Conservation (phyloP, 2,329 filamentous ascomycete genomes). For the Paecilomyces variotii region DNA sequence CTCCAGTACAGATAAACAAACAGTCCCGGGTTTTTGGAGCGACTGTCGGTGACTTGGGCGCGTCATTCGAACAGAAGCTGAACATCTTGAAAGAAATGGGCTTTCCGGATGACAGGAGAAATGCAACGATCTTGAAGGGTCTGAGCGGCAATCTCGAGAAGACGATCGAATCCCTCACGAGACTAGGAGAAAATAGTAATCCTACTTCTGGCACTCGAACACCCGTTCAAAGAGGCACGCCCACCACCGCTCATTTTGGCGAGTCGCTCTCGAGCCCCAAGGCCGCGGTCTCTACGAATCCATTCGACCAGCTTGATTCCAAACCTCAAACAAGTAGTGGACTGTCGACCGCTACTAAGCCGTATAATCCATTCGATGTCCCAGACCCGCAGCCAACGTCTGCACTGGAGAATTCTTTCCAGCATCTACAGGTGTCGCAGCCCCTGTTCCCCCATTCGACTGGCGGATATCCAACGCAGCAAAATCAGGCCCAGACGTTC, state of each 20-base stretch:
- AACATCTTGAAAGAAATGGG: slow-evolving; percentile 79
- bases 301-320: slow-evolving; percentile 52
- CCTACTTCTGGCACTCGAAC: slow-evolving; percentile 49
- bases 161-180: slow-evolving; percentile 74
- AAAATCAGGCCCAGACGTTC: slow-evolving; percentile 29
- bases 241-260: slow-evolving; percentile 11
- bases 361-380: slow-evolving; percentile 63
- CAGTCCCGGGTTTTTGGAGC: slow-evolving; percentile 54
- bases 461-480: slow-evolving; percentile 48
- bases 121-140: slow-evolving; percentile 71
- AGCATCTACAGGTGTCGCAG: slow-evolving; percentile 64
- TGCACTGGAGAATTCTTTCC: slow-evolving; percentile 60
- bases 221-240: slow-evolving; percentile 31
- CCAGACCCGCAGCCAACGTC: slow-evolving; percentile 27
- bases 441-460: slow-evolving; percentile 70
- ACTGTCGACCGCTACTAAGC: slow-evolving; percentile 13
- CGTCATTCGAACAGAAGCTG: slow-evolving; percentile 63
- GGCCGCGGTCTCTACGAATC: slow-evolving; percentile 48
- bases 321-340: slow-evolving; percentile 17
- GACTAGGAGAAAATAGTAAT: slow-evolving; percentile 62
- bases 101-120: slow-evolving; percentile 74
- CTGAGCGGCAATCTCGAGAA: slow-evolving; percentile 78
- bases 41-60: slow-evolving; percentile 47
- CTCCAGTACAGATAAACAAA: slow-evolving; percentile 19
- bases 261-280: slow-evolving; percentile 10